Conservation (phyloP, 345 rosid species). For the Clausena lansium region DNA sequence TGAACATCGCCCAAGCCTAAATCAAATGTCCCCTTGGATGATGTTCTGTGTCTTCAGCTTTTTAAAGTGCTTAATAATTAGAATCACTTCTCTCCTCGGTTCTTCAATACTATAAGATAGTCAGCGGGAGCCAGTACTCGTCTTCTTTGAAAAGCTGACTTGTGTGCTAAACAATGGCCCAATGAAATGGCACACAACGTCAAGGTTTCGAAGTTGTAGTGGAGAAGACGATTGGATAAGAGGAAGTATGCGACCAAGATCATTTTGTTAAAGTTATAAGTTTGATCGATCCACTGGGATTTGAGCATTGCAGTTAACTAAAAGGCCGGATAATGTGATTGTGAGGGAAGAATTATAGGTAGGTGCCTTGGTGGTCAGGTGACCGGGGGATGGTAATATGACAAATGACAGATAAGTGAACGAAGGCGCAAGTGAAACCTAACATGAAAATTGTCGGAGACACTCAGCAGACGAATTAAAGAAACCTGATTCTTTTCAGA, state of each 20-base stretch:
- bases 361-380: not conserved
- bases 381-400: not conserved
- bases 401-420: not conserved
- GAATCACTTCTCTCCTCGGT: not conserved
- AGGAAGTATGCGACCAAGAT: not conserved
- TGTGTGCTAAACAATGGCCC: not conserved
- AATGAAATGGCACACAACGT: not conserved
- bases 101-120: not conserved
- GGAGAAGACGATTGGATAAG: not conserved
- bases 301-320: not conserved
- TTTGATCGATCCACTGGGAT: not conserved
- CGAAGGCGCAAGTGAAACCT: not conserved
- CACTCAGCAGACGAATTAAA: not conserved
- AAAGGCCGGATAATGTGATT: not conserved
- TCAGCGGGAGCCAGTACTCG: no score
- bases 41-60: no score
- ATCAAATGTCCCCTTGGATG: not conserved
- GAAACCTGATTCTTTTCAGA: not conserved
- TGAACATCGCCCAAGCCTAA: not conserved
- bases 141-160: not conserved
- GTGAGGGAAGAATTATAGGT: not conserved
- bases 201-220: not conserved
- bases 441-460: not conserved
- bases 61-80: not conserved
- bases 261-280: not conserved